These are phyloP conservation scores for Apophysomyces variabilis DNA, from an alignment of 371 early-diverging fungal species.

Conservation along the genomic window DNA sequence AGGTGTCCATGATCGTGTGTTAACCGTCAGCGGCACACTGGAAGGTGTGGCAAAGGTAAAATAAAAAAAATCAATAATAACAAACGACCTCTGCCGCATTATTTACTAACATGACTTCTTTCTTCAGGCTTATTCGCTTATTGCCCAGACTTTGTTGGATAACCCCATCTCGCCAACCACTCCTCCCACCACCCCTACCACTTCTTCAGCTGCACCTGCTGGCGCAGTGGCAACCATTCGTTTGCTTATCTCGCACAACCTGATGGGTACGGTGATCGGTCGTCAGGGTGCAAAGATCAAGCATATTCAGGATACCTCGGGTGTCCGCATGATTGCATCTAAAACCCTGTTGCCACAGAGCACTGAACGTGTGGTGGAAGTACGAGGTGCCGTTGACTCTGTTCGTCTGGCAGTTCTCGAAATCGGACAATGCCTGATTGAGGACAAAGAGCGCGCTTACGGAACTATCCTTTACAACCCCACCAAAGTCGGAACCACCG, in stretches of 20 bases:
- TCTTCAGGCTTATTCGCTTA: constrained; percentile 39
- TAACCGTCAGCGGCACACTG: constrained; percentile 82
- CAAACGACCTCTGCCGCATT: neutral
- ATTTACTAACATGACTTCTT: neutral
- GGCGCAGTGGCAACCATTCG: constrained; percentile 55
- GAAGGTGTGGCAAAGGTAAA: constrained; percentile 74
- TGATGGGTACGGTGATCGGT: constrained; percentile 91
- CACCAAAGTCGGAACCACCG: constrained; percentile 34
- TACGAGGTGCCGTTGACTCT: constrained; percentile 76
- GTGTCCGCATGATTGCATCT: constrained; percentile 82
- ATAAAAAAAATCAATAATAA: neutral
- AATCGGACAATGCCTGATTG: constrained; percentile 52
- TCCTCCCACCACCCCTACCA: constrained; percentile 39
- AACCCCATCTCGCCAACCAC: constrained; percentile 48
- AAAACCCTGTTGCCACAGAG: constrained; percentile 87
- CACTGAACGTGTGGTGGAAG: constrained; percentile 86
- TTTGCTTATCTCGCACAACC: constrained; percentile 80
- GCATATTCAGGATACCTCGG: constrained; percentile 83
- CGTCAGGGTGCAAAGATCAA: constrained; percentile 87
- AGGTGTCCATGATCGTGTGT: constrained; percentile 84
- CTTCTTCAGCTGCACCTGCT: constrained; percentile 13
- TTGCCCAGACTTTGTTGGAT: constrained; percentile 84
- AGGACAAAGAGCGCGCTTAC: constrained; percentile 55
- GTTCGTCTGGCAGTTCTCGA: constrained; percentile 81
- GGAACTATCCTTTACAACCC: constrained; percentile 57